Evolutionary conservation across 2,329 filamentous ascomycete species (phyloP), one percentile per base, ranked within the genome.

Genomic region (Huntiella omanensis): DNA sequence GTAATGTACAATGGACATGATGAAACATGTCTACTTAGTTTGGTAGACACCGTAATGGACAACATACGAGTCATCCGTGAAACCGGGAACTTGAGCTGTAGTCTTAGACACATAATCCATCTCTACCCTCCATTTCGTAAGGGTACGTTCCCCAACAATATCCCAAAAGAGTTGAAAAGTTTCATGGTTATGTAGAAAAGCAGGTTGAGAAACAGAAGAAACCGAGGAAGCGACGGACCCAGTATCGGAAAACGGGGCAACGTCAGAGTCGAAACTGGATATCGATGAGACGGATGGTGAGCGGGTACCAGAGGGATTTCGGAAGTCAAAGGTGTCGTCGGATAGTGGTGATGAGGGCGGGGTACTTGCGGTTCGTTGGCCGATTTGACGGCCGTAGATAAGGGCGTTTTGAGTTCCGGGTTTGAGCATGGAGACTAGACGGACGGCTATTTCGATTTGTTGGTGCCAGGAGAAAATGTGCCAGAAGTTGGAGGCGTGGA

Each of bases 151-250:
- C 6, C 69, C 69, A 19, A 73, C 63, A 50, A 71, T 65, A 45
- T 70, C 61, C 72, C 72, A 76, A 17, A 76, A 57, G 33, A 54
- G 54, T 52, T 68, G 65, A 57, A 73, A 75, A 47, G 64, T 70
- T 5, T 57, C 54, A 33, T 63, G 59, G 50, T 70, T 62, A 53
- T 74, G 70, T 1, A 70, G 56, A 51, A 65, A 73, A 3, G 48
- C 45, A 2, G 43, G 43, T 10, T n/a, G 17, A 32, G 48, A 19
- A 33, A 44, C n/a, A 11, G 43, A 36, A 15, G 48, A 49, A n/a
- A 49, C 43, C 2, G 43, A 43, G 3, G 48, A 49, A 5, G 48
- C 48, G 7, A 49, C 39, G 13, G 48, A 49, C 5, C 47, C 46
- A 1, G 47, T 38, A 11, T 49, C 48, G 11, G 48, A 49, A 19